Evolutionary conservation across 1,284 basidiomycete species (phyloP).

Genomic region (Apiotrichum akiyoshidainum): DNA sequence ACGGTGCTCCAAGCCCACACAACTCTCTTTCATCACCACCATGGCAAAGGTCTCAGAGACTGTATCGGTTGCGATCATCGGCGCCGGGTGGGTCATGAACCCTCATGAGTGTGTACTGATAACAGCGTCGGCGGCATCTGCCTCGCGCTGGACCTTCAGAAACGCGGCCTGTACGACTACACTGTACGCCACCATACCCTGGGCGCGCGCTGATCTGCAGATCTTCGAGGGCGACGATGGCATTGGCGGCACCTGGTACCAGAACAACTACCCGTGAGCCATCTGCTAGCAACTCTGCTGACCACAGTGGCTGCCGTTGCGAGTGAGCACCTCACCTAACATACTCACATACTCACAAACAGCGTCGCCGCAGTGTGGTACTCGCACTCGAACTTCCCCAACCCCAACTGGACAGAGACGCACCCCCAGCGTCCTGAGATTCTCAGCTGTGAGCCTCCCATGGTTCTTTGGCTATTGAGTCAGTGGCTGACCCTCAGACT

Average conservation of each 20-base stretch:
- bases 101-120: background rate
- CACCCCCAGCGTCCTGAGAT: slow-evolving; percentile 9
- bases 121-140: slow-evolving; percentile 26
- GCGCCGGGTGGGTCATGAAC: slow-evolving; percentile 26
- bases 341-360: no score
- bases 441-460: slow-evolving; percentile 2
- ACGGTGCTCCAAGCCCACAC: no score
- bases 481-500: slow-evolving; percentile 1
- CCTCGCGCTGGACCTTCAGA: slow-evolving; percentile 24
- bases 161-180: slow-evolving; percentile 26
- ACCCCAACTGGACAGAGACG: slow-evolving; percentile 9
- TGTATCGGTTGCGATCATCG: slow-evolving; percentile 26
- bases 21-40: background rate
- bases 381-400: slow-evolving; percentile 10
- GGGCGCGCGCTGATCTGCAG: background rate
- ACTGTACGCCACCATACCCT: slow-evolving; percentile 16
- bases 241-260: slow-evolving; percentile 8
- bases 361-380: slow-evolving; percentile 8
- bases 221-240: slow-evolving; percentile 3
- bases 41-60: background rate
- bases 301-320: slow-evolving; percentile 14
- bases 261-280: slow-evolving; percentile 7
- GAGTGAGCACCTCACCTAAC: background rate
- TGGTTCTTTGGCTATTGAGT: background rate
- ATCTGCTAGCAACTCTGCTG: background rate